Conservation (phyloP, 306 rosid genomes). For the Macrotyloma uniflorum region DNA sequence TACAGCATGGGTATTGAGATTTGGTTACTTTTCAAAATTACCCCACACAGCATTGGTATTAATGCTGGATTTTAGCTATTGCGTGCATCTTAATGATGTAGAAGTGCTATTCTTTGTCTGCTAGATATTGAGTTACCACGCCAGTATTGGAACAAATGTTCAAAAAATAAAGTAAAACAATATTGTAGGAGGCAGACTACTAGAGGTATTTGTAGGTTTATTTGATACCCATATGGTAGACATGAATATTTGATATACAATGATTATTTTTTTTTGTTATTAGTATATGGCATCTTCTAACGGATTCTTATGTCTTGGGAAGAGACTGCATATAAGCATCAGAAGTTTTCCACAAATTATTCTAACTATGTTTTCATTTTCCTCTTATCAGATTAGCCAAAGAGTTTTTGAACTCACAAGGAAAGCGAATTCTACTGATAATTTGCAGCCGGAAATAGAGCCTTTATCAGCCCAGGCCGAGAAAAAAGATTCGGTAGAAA, state of each 20-base stretch:
- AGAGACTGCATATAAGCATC: neutral
- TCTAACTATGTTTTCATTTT: slow-evolving; percentile 35
- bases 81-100: neutral
- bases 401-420: slow-evolving; percentile 76
- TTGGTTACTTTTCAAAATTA: neutral
- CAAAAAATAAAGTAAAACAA: neutral
- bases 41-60: neutral
- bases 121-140: neutral
- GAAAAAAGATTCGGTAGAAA: too few relatives aligned
- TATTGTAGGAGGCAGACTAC: neutral
- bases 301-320: slow-evolving; percentile 8
- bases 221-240: neutral
- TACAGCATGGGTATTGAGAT: neutral
- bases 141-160: neutral
- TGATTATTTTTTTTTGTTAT: neutral
- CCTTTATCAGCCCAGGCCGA: too few relatives aligned
- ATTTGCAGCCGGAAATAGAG: slow-evolving; percentile 50
- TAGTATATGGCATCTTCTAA: slow-evolving; percentile 1
- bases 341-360: slow-evolving; percentile 9
- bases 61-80: neutral
- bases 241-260: neutral
- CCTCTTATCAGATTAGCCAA: slow-evolving; percentile 76
- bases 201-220: neutral
- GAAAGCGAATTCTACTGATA: slow-evolving; percentile 44
- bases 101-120: neutral